Evolutionary conservation across 108 stramenopile genomes (phyloP).

Genomic region (Heterococcus sp.): DNA sequence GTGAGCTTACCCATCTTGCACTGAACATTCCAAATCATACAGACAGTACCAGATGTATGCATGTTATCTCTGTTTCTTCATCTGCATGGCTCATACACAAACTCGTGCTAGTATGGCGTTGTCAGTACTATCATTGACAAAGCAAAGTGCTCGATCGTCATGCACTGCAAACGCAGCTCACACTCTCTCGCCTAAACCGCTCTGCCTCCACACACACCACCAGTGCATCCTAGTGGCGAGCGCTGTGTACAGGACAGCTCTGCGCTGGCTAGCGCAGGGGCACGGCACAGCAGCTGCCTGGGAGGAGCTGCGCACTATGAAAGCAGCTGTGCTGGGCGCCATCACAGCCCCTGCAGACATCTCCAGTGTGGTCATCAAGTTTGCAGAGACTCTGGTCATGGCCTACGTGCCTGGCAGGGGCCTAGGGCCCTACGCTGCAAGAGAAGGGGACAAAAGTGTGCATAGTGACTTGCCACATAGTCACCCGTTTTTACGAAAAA

Average conservation of each 20-base stretch:
- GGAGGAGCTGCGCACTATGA: background rate
- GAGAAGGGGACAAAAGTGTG: conserved; percentile 32
- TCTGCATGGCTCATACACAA: too few relatives aligned
- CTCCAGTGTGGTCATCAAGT: conserved; percentile 35
- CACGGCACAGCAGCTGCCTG: background rate
- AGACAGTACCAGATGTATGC: too few relatives aligned
- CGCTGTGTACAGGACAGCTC: background rate
- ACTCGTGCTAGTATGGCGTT: too few relatives aligned
- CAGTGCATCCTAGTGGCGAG: background rate
- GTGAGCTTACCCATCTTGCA: too few relatives aligned
- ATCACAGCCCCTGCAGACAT: conserved; percentile 26
- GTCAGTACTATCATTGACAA: too few relatives aligned
- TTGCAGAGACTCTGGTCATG: conserved; percentile 34
- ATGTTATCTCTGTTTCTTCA: too few relatives aligned
- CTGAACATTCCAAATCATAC: too few relatives aligned
- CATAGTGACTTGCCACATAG: conserved; percentile 14
- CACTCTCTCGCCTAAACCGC: background rate
- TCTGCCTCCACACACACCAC: background rate
- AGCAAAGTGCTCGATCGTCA: too few relatives aligned
- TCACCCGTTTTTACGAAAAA: conserved; percentile 26
- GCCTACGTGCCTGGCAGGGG: conserved; percentile 32
- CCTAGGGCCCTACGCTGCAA: conserved; percentile 18
- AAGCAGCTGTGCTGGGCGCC: conserved; percentile 7
- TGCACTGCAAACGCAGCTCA: too few relatives aligned
- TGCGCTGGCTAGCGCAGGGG: background rate